phyloP scores from a whole-genome alignment of 306 rosid genomes.

The Acmispon strigosus region DNA sequence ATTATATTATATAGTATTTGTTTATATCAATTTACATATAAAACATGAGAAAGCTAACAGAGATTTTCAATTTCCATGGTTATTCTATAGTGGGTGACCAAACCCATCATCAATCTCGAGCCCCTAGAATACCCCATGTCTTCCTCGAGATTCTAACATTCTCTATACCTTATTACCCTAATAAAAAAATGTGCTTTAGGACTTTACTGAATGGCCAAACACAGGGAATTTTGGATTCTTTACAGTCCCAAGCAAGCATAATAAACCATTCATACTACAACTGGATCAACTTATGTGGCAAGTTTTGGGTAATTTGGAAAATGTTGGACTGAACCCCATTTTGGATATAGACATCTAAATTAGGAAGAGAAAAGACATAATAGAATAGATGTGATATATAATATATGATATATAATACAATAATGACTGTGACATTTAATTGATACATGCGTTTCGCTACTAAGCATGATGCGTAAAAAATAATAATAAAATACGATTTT shows the following conservation, averaged over 20 bases:
- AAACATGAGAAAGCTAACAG: background rate
- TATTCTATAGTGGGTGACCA: constrained; percentile 55
- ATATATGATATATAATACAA: too few species aligned
- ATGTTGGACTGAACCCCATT: too few species aligned
- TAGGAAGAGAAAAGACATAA: too few species aligned
- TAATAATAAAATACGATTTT: too few species aligned
- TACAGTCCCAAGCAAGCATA: constrained; percentile 25
- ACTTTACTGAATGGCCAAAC: constrained; percentile 64
- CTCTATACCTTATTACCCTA: constrained; percentile 32
- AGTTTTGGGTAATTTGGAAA: background rate
- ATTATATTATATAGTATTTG: background rate
- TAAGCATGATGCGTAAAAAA: too few species aligned
- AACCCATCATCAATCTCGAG: constrained; percentile 57
- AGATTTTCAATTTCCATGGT: constrained; percentile 36
- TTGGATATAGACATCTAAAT: too few species aligned
- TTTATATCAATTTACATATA: background rate
- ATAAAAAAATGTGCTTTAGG: constrained; percentile 21
- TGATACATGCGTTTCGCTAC: too few species aligned
- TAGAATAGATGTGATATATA: too few species aligned
- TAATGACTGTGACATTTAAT: too few species aligned
- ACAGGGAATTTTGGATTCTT: constrained; percentile 63
- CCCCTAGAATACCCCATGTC: constrained; percentile 24
- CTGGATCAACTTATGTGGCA: constrained; percentile 5
- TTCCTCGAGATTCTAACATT: constrained; percentile 95
- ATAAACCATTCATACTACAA: constrained; percentile 8